Evolutionary conservation across 192 early-diverging fungal genomes (phyloP).

Genomic region (Fimicolochytrium jonesii): DNA sequence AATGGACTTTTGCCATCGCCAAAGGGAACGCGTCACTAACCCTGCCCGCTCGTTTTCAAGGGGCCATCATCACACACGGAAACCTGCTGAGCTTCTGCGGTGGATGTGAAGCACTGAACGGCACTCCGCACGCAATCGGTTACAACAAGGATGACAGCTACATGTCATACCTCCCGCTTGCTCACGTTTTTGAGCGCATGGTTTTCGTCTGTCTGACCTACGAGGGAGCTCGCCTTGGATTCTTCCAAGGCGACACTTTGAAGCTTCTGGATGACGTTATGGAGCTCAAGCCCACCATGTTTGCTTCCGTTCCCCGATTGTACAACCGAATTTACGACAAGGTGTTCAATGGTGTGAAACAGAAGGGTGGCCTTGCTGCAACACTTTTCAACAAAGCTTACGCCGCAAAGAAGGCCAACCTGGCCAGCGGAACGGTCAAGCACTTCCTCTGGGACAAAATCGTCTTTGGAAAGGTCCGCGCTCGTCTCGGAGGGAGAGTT

Average conservation of each 20-base stretch:
- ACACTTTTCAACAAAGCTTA: conserved; percentile 59
- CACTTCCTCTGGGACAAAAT: conserved; percentile 74
- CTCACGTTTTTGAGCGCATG: conserved; percentile 80
- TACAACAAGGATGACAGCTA: conserved; percentile 48
- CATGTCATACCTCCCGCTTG: conserved; percentile 87
- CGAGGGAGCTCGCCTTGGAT: conserved; percentile 76
- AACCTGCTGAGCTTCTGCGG: conserved; percentile 5
- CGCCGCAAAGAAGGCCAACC: conserved; percentile 36
- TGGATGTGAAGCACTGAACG: conserved; percentile 9
- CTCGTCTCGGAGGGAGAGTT: conserved; percentile 66
- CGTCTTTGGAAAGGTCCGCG: conserved; percentile 78
- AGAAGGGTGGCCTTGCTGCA: conserved; percentile 18
- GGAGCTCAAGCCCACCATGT: conserved; percentile 74
- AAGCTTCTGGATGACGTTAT: conserved; percentile 82
- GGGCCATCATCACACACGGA: conserved; percentile 14
- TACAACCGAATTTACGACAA: conserved; percentile 86
- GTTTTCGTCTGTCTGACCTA: conserved; percentile 16
- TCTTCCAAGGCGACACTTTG: conserved; percentile 67
- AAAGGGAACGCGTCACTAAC: conserved; percentile 6
- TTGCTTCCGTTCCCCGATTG: conserved; percentile 82
- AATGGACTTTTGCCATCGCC: background rate
- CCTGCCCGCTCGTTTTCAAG: no score
- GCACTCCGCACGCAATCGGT: no score
- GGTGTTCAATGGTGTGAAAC: conserved; percentile 42
- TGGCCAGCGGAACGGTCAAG: background rate